Conservation (phyloP, 1,139 yeast genomes). For the Magnusiomyces tetraspermus region DNA sequence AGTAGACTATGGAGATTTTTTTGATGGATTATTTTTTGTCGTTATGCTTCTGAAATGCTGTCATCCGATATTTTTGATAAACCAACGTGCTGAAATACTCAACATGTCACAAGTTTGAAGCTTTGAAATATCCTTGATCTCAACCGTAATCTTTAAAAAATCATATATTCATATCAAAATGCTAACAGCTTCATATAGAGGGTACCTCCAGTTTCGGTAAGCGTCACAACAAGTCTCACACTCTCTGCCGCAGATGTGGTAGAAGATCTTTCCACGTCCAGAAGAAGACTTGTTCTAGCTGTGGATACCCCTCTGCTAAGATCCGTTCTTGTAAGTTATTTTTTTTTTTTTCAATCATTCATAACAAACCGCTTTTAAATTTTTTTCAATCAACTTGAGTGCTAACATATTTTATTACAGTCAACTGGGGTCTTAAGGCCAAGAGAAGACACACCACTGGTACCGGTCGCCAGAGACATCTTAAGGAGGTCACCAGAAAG, state of each 20-base stretch:
- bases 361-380: not conserved
- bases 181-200: constrained; percentile 43
- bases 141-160: not conserved
- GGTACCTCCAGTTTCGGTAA: constrained; percentile 99
- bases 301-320: constrained; percentile 99
- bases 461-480: constrained; percentile 99
- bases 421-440: constrained; percentile 99
- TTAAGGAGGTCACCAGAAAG: constrained; percentile 94
- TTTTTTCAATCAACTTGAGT: too few species aligned
- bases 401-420: constrained; percentile 34
- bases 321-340: constrained; percentile 47
- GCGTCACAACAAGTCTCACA: constrained; percentile 99
- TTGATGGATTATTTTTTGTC: too few species aligned
- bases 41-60: too few species aligned
- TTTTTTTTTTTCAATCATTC: not conserved
- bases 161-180: not conserved
- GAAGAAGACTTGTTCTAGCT: constrained; percentile 97
- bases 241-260: constrained; percentile 99
- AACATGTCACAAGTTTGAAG: too few species aligned
- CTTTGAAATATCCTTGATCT: too few species aligned
- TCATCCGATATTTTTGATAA: too few species aligned
- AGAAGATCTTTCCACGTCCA: constrained; percentile 98
- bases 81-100: too few species aligned
- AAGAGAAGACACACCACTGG: constrained; percentile 99
- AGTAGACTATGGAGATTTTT: too few species aligned